A percentile compares a stretch with the other conserved stretches of the same genome.
Evolutionary conservation across 352 stramenopile genomes (phyloP).

Genomic region (Phytophthora uliginosa): DNA sequence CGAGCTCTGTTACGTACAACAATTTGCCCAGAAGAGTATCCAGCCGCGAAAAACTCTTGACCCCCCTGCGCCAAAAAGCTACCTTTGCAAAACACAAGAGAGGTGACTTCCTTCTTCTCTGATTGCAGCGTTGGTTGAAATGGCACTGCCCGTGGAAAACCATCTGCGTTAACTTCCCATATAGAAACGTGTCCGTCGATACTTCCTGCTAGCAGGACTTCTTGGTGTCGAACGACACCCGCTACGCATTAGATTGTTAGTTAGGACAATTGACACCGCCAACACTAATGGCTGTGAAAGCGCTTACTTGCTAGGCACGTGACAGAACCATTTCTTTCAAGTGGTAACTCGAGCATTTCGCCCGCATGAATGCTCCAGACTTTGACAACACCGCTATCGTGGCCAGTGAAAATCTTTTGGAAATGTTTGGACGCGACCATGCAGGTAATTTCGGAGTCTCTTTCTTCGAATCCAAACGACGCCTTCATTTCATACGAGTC

Average conservation of each 20-base stretch:
- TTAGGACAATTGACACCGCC: background rate
- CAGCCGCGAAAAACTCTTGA: slow-evolving; percentile 68
- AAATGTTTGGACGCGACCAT: slow-evolving; percentile 62
- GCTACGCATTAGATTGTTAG: slow-evolving; percentile 30
- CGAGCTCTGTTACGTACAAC: slow-evolving; percentile 30
- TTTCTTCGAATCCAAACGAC: slow-evolving; percentile 75
- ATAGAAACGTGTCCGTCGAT: slow-evolving; percentile 57
- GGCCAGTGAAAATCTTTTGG: slow-evolving; percentile 68
- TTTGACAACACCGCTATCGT: slow-evolving; percentile 67
- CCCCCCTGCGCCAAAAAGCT: slow-evolving; percentile 48
- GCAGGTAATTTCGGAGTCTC: slow-evolving; percentile 69
- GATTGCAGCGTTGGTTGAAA: slow-evolving; percentile 26
- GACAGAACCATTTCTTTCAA: slow-evolving; percentile 47
- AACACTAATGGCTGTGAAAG: background rate
- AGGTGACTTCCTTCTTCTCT: slow-evolving; percentile 60
- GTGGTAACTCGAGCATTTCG: slow-evolving; percentile 40
- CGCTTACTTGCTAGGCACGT: slow-evolving; percentile 62
- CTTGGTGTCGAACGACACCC: slow-evolving; percentile 60
- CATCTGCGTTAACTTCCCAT: slow-evolving; percentile 65
- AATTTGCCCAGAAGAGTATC: slow-evolving; percentile 63
- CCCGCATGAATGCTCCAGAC: slow-evolving; percentile 74
- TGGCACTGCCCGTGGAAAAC: slow-evolving; percentile 27
- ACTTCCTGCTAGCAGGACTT: slow-evolving; percentile 68
- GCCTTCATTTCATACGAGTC: slow-evolving; percentile 75
- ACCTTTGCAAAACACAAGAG: slow-evolving; percentile 63